These are phyloP conservation scores for Escallonia rubra DNA, from an alignment of 129 eudicot genomes.

Conservation along the genomic window DNA sequence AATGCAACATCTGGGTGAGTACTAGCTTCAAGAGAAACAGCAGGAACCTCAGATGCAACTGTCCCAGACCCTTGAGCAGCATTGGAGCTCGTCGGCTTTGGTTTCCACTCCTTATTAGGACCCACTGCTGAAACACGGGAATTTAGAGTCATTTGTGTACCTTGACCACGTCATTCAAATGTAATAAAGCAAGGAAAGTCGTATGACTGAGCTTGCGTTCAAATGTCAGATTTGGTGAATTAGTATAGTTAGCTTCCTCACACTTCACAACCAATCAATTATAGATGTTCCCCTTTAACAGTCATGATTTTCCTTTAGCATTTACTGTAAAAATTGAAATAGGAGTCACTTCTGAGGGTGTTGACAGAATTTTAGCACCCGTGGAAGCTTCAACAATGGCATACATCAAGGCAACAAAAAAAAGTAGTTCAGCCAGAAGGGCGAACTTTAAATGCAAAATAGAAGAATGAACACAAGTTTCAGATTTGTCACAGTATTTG, in stretches of 20 bases:
- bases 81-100: slow-evolving; percentile 46
- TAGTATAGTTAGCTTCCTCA: too few species aligned
- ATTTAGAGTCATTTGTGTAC: not conserved
- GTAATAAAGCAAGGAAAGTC: not conserved
- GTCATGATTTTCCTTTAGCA: too few species aligned
- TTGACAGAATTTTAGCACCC: not conserved
- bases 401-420: not conserved
- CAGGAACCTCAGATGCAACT: slow-evolving; percentile 39
- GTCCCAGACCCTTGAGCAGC: slow-evolving; percentile 36
- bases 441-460: not conserved
- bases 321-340: too few species aligned
- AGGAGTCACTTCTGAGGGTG: not conserved
- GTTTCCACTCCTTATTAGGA: slow-evolving; percentile 82
- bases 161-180: not conserved
- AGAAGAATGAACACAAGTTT: not conserved
- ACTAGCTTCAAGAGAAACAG: slow-evolving; percentile 23
- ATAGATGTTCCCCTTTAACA: too few species aligned
- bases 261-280: too few species aligned
- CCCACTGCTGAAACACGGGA: slow-evolving; percentile 28
- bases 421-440: not conserved
- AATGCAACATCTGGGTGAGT: slow-evolving; percentile 25
- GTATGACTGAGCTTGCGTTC: too few species aligned
- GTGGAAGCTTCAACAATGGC: not conserved
- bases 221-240: too few species aligned
- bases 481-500: too few species aligned